phyloP scores from a whole-genome alignment of 805 yeast species.

The Monosporozyma servazzii region DNA sequence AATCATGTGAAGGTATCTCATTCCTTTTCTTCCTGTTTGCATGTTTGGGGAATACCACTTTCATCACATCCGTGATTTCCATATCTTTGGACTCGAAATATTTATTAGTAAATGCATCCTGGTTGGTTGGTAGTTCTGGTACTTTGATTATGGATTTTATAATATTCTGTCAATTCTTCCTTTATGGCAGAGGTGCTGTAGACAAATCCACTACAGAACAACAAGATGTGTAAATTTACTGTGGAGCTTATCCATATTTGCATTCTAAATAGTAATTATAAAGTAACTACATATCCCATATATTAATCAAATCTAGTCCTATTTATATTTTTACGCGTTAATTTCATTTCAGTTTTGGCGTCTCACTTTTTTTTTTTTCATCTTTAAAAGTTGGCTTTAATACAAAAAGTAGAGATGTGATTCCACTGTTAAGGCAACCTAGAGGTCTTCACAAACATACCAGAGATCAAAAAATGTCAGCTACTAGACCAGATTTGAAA shows the following conservation, averaged over 20 bases:
- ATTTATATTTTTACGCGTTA: neutral
- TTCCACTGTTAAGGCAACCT: neutral
- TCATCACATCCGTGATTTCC: constrained; percentile 74
- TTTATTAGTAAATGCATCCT: constrained; percentile 72
- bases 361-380: neutral
- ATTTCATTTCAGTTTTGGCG: neutral
- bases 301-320: neutral
- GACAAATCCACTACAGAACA: neutral
- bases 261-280: too few species aligned
- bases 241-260: too few species aligned
- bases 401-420: neutral
- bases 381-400: neutral
- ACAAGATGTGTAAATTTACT: neutral
- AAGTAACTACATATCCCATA: neutral
- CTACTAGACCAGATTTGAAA: constrained; percentile 46
- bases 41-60: constrained; percentile 85
- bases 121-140: constrained; percentile 90
- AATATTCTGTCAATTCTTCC: constrained; percentile 78
- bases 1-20: constrained; percentile 91
- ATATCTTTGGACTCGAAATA: constrained; percentile 64
- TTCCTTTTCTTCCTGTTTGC: constrained; percentile 92
- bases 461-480: constrained; percentile 18
- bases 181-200: constrained; percentile 37
- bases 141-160: constrained; percentile 76
- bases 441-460: neutral